Evolutionary conservation across 2,329 filamentous ascomycete genomes (phyloP).

Genomic region (Arthroderma sp.): DNA sequence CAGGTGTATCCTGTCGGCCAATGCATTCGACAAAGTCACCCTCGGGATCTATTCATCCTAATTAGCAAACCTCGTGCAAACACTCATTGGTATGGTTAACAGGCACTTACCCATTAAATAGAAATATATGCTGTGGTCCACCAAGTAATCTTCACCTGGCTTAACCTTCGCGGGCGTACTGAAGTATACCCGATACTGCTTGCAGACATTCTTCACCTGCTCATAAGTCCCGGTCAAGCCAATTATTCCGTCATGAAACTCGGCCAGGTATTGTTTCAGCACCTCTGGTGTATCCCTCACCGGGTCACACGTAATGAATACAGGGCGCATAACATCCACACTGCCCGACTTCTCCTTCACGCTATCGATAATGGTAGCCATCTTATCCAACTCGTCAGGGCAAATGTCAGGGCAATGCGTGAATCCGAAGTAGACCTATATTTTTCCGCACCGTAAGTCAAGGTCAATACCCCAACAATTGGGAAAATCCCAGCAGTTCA

Average conservation of each 20-base stretch:
- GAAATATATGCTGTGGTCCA: constrained; percentile 99
- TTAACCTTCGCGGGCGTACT: constrained; percentile 79
- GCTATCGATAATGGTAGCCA: constrained; percentile 84
- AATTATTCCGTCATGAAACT: constrained; percentile 78
- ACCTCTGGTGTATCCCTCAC: constrained; percentile 77
- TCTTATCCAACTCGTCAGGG: constrained; percentile 97
- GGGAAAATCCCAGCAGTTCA: background rate
- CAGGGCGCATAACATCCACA: constrained; percentile 47
- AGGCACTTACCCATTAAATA: constrained; percentile 72
- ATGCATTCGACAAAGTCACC: constrained; percentile 97
- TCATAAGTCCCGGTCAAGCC: constrained; percentile 90
- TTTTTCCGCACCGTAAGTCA: constrained; percentile 3
- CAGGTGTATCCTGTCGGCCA: constrained; percentile 83
- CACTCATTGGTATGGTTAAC: no score
- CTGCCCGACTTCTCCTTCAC: constrained; percentile 32
- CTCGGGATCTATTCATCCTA: constrained; percentile 55
- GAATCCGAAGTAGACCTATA: constrained; percentile 92
- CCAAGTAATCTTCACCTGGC: constrained; percentile 89
- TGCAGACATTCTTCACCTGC: constrained; percentile 86
- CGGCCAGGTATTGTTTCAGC: constrained; percentile 68
- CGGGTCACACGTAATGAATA: constrained; percentile 90
- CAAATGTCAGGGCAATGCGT: constrained; percentile 97
- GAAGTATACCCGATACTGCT: constrained; percentile 94
- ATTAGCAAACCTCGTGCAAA: background rate
- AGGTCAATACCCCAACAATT: background rate